These are phyloP conservation scores for Cladosporium phlei DNA, from an alignment of 2,329 filamentous ascomycete species.

Conservation along the genomic window DNA sequence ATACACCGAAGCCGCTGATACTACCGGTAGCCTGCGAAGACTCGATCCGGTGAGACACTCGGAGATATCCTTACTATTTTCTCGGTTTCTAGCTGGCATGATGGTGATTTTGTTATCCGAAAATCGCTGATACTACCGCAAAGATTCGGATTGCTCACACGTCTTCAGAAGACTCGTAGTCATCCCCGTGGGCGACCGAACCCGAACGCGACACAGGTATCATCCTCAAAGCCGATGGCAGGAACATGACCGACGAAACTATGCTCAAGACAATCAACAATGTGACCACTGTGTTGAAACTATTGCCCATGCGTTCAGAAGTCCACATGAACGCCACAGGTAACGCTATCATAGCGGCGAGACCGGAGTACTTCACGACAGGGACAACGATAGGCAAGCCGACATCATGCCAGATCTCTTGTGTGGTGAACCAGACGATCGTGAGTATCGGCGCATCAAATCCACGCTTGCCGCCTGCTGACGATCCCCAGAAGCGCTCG, in stretches of 20 bases:
- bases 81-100: too few relatives aligned
- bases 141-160: too few relatives aligned
- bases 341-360: constrained; percentile 5
- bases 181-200: background rate
- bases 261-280: constrained; percentile 12
- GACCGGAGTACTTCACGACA: too few relatives aligned
- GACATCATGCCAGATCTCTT: constrained; percentile 6
- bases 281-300: constrained; percentile 11
- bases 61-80: too few relatives aligned
- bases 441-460: background rate
- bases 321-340: constrained; percentile 15
- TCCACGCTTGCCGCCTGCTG: background rate
- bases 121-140: background rate
- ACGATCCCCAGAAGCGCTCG: constrained; percentile 6
- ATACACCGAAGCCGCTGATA: too few relatives aligned
- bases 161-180: too few relatives aligned
- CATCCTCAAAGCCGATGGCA: background rate
- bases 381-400: background rate
- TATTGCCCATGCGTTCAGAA: constrained; percentile 6
- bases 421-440: constrained; percentile 2
- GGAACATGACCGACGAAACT: background rate
- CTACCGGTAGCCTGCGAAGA: too few relatives aligned
- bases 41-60: too few relatives aligned
- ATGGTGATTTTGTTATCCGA: too few relatives aligned
- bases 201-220: background rate